phyloP scores from a whole-genome alignment of 495 filamentous ascomycete genomes.

The Coniosporium apollinis region DNA sequence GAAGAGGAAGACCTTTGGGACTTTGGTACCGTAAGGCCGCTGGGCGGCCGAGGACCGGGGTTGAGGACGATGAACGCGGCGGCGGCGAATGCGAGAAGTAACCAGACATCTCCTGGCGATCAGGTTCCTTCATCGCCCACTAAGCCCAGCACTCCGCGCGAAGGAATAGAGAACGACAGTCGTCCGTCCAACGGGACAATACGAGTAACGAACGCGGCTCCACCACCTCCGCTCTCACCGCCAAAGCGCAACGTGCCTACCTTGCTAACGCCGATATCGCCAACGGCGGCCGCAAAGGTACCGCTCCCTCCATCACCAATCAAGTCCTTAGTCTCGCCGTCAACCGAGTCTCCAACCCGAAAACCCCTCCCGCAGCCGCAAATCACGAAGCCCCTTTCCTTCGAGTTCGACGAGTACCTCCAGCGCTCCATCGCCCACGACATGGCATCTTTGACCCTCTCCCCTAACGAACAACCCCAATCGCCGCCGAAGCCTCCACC shows the following conservation, averaged over 20 bases:
- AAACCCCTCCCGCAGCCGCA: constrained; percentile 11
- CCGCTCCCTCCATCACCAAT: constrained; percentile 42
- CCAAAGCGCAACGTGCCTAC: constrained; percentile 38
- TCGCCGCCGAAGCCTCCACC: constrained; percentile 2
- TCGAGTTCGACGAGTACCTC: constrained; percentile 21
- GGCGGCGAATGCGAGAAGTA: constrained; percentile 44
- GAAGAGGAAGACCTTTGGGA: constrained; percentile 77
- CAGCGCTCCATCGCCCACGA: constrained; percentile 22
- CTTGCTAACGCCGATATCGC: constrained; percentile 29
- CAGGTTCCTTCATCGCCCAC: constrained; percentile 15
- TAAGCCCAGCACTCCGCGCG: constrained; percentile 11
- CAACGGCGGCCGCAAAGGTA: constrained; percentile 33
- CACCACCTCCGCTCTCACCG: constrained; percentile 33
- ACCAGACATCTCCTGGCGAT: no score
- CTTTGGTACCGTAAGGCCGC: constrained; percentile 77
- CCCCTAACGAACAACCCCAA: constrained; percentile 6
- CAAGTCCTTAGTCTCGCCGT: constrained; percentile 14
- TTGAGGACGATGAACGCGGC: constrained; percentile 58
- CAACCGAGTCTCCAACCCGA: constrained; percentile 3
- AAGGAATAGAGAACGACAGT: constrained; percentile 14
- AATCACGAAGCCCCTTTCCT: constrained; percentile 10
- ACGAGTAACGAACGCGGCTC: no score
- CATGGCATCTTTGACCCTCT: constrained; percentile 13
- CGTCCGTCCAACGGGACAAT: no score
- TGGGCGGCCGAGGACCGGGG: constrained; percentile 35